Percentiles rank a stretch among this genome's conserved stretches.
Conservation (phyloP, 768 basidiomycete genomes). For the Boletus reticuloceps region DNA sequence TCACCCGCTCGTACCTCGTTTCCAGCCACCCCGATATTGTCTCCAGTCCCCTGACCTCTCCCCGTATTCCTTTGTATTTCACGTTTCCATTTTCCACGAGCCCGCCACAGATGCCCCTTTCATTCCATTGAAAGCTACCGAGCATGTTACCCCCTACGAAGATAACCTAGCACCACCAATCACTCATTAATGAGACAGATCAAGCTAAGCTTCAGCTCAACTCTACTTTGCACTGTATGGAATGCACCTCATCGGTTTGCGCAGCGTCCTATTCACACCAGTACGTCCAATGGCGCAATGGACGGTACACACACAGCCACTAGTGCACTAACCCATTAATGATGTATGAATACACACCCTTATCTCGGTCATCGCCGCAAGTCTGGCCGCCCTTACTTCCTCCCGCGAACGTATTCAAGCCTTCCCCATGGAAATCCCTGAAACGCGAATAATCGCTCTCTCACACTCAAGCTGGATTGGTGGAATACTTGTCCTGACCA, state of each 20-base stretch:
- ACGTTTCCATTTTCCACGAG: conserved; percentile 10
- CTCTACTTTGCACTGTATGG: not conserved
- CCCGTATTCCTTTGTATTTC: not conserved
- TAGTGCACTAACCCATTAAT: not conserved
- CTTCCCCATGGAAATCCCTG: not conserved
- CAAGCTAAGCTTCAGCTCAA: not conserved
- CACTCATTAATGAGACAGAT: conserved; percentile 6
- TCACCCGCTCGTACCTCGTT: not conserved
- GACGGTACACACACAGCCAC: conserved; percentile 14
- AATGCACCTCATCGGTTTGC: conserved; percentile 3
- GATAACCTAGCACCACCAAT: not conserved
- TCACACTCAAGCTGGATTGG: not conserved
- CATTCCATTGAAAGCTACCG: conserved; percentile 14
- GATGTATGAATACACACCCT: conserved; percentile 5
- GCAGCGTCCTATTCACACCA: conserved; percentile 3
- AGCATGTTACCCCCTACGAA: not conserved
- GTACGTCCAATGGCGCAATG: conserved; percentile 10
- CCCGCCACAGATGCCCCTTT: conserved; percentile 8
- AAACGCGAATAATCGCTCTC: not conserved
- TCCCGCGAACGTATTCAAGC: conserved; percentile 21
- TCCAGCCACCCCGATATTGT: not conserved
- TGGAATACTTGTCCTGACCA: not conserved
- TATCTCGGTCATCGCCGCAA: conserved; percentile 22
- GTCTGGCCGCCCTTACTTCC: not conserved
- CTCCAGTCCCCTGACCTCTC: not conserved